Evolutionary conservation across 148 eudicot genomes (phyloP), one percentile per base, ranked within the genome.

Genomic region (Rhododendron simsii): DNA sequence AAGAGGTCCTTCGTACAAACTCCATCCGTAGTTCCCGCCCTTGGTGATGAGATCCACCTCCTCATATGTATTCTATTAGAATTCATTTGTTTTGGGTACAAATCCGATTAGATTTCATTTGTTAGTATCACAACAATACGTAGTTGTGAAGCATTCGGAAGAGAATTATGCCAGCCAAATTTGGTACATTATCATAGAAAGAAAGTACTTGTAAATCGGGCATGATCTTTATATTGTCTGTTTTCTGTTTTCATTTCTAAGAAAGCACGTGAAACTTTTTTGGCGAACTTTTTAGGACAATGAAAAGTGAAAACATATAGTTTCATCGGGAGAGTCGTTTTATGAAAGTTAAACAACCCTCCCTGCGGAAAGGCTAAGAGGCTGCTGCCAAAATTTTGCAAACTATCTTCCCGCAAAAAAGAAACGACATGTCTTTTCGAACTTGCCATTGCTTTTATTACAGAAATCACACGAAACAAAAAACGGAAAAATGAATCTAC

Each of bases 11-110:
- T 95, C 99, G 71, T 85, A 95, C 15, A 88, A 78, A 21, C 92
- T 82, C 99, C 99, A 96, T 26, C 99, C 99, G 16, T 95, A 96
- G 90, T 96, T 96, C 86, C 99, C 99, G 3, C 94, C 99, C 87
- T 95, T 96, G 14, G 98, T 94, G 76, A 95, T 91, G 15, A 95
- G 28, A 88, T 96, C 94, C 11, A 95, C 95, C 85, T 96, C 98
- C 91, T 96, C 99, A 81, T 96, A 96, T 85, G 23, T 87, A 91
- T 96, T 94, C 99, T 96, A 84, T 88, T 71, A 82, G 41, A 51
- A 37, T 21, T n/a, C 48, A 84, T 20, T 37, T 26, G 65, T 59
- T 18, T 59, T 18, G 65, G 65, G 23, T 4, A 59, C 23, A 59
- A 55, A 59, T 20, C 65, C n/a, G 4, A 59, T 59, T 5, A 59